phyloP scores from a whole-genome alignment of 805 yeast species.

The Pichia ethanolica region DNA sequence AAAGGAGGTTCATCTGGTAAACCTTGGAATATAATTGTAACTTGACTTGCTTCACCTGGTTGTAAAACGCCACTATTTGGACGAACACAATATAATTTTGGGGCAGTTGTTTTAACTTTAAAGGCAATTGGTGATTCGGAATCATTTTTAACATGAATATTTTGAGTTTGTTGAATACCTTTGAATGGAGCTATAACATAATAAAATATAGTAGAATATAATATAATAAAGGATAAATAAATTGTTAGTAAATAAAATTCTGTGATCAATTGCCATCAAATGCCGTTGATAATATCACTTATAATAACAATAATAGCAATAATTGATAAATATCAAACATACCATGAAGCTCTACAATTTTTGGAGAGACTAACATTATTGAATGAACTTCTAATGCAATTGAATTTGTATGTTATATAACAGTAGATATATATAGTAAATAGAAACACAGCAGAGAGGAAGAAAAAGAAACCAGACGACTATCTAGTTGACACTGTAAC shows the following conservation, averaged over 20 bases:
- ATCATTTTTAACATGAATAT: slow-evolving; percentile 50
- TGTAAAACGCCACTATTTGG: slow-evolving; percentile 82
- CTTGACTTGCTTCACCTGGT: slow-evolving; percentile 67
- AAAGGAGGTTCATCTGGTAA: slow-evolving; percentile 64
- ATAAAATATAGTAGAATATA: background rate
- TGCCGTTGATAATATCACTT: too few relatives aligned
- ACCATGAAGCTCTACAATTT: slow-evolving; percentile 69
- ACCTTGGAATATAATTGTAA: slow-evolving; percentile 82
- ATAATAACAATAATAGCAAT: background rate
- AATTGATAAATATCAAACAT: slow-evolving; percentile 29
- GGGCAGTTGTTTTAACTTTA: slow-evolving; percentile 97
- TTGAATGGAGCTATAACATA: slow-evolving; percentile 59
- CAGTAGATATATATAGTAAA: too few relatives aligned
- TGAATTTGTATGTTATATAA: background rate
- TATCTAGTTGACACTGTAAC: too few relatives aligned
- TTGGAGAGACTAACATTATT: slow-evolving; percentile 67
- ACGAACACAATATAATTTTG: slow-evolving; percentile 88
- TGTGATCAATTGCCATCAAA: background rate
- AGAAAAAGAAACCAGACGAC: too few relatives aligned
- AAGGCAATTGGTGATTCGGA: slow-evolving; percentile 58
- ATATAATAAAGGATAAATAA: too few relatives aligned
- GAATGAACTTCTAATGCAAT: background rate
- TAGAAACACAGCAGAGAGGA: too few relatives aligned
- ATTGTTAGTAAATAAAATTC: background rate
- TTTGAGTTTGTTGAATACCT: slow-evolving; percentile 54